These are phyloP conservation scores for Sphagnum contortum DNA, from an alignment of 225 moss, liverwort and hornwort genomes.

Conservation along the genomic window DNA sequence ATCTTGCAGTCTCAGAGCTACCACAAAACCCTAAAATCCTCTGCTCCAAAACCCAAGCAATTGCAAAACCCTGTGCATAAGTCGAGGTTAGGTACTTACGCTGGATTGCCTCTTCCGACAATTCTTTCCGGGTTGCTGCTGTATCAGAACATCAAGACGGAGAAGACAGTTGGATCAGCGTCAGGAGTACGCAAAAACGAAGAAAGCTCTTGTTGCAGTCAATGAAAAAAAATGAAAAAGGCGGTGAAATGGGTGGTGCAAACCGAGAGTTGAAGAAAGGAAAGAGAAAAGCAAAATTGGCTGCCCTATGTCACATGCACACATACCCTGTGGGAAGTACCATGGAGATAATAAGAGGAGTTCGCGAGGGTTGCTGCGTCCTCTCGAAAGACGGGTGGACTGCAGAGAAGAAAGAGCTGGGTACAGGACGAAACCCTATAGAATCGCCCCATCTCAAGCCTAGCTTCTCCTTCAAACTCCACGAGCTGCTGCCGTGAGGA, in stretches of 20 bases:
- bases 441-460: neutral
- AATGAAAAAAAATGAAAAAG: neutral
- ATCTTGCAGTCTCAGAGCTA: too few relatives aligned
- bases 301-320: neutral
- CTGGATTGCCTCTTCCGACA: neutral
- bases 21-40: too few relatives aligned
- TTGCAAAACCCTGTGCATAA: too few relatives aligned
- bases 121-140: neutral
- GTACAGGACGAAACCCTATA: neutral
- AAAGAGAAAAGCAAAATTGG: neutral
- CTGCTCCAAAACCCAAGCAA: too few relatives aligned
- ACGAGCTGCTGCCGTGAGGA: neutral
- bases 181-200: neutral
- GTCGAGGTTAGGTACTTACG: neutral
- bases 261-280: neutral
- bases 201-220: neutral
- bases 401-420: neutral
- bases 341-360: conserved; percentile 27
- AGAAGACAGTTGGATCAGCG: too few relatives aligned
- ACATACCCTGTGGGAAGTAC: conserved; percentile 43
- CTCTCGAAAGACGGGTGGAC: conserved; percentile 6
- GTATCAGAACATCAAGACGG: neutral
- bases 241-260: neutral
- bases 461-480: neutral
- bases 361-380: conserved; percentile 9